Evolutionary conservation across 352 stramenopile genomes (phyloP), one percentile per base, ranked within the genome.

Genomic region (Phytophthora constricta): DNA sequence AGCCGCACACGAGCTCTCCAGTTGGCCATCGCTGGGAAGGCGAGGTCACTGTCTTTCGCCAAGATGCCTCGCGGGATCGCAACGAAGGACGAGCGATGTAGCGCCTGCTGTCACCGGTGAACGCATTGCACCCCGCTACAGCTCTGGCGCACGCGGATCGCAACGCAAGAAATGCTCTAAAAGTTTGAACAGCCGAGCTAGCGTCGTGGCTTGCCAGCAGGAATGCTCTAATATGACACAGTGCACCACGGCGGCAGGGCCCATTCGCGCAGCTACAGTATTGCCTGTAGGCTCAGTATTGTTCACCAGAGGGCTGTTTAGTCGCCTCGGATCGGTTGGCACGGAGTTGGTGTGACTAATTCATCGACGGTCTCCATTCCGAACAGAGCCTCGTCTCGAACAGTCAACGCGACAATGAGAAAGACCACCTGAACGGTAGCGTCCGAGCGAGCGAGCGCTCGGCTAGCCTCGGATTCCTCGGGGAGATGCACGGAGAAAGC

Each of bases 41-140:
- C 26, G 53, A 51, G 13, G 10, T 26, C n/a, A 25, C 39, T 41
- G 53, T 58, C 37, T 58, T 48, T 41, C 58, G 42, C 22, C 14
- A 60, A 20, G 41, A 47, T 20, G n/a, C 22, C 45, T 23, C 34
- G 17, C 20, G 61, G 31, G 53, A 58, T 20, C 47, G 34, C 26
- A 28, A 45, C 45, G 61, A 53, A 42, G 60, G 48, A 28, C 39
- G 51, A 27, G 39, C 48, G 49, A 55, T 58, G 59, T 61, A 22
- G 17, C 41, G 54, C 50, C 31, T 47, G 33, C 46, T 50, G 43
- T 34, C 33, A n/a, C n/a, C n/a, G n/a, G n/a, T n/a, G n/a, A n/a
- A n/a, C 10, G 34, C 27, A 43, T 37, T 39, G 55, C 9, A 16
- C 41, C 41, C 9, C 43, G 20, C 39, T 42, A 22, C n/a, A 27